Percentiles rank a stretch among this genome's conserved stretches.
Conservation (phyloP, 2,329 filamentous ascomycete species). For the Pseudodiploospora longispora region DNA sequence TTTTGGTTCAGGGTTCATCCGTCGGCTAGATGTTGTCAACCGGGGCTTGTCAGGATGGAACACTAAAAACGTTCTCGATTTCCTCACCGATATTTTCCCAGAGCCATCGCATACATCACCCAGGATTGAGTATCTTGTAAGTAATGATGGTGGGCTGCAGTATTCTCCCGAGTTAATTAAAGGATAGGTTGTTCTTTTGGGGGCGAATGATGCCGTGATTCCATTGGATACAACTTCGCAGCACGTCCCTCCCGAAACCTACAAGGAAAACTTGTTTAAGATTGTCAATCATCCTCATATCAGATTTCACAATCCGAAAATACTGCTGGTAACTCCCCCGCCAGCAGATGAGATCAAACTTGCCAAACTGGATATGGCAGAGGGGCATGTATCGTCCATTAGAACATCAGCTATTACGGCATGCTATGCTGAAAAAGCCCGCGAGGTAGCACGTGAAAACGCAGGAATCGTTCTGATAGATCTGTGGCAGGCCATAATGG, state of each 20-base stretch:
- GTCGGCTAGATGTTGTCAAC: constrained; percentile 80
- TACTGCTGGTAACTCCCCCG: constrained; percentile 74
- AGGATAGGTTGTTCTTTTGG: constrained; percentile 65
- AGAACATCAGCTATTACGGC: constrained; percentile 42
- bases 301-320: constrained; percentile 59
- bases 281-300: constrained; percentile 69
- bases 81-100: constrained; percentile 64
- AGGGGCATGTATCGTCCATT: constrained; percentile 35
- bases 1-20: constrained; percentile 54
- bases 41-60: constrained; percentile 84
- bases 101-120: constrained; percentile 48
- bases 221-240: constrained; percentile 56
- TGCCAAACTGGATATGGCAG: constrained; percentile 36
- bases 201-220: constrained; percentile 81
- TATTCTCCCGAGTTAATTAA: neutral
- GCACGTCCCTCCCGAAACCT: constrained; percentile 69
- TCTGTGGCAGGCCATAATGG: constrained; percentile 72
- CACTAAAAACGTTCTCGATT: constrained; percentile 62
- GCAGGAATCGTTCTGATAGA: constrained; percentile 66
- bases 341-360: constrained; percentile 71
- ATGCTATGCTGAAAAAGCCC: constrained; percentile 50
- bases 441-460: constrained; percentile 60
- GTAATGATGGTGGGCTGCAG: constrained; percentile 15
- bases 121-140: constrained; percentile 60
- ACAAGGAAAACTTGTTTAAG: constrained; percentile 60